Base-by-base conservation (phyloP, 768 basidiomycete genomes). In the Xanthoconium stramineum region DNA sequence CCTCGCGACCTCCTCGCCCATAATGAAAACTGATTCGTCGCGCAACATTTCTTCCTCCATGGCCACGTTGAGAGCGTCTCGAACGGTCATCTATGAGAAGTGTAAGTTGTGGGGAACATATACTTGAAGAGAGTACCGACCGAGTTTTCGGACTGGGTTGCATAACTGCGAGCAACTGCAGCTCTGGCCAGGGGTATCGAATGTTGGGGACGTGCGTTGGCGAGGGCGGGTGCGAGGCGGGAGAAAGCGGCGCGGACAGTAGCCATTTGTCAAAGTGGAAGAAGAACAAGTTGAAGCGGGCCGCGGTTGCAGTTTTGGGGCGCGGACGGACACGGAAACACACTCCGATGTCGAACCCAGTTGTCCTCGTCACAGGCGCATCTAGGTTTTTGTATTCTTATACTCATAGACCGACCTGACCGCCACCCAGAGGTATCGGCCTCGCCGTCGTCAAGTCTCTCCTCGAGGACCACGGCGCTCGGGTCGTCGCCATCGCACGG, bases 21-120 rank as follows among this genome's bases (percentile, higher is more conserved):
- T 74, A 66, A 99, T 76, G 75, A 96, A 99, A 40, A 99, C 97
- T 36, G 78, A 88, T 72, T 95, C 91, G 74, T 99, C 97, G 44
- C 93, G 86, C 65, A 87, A 72, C 97, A 99, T 98, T 78, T 99
- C 97, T 77, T 99, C 97, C 78, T 98, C 97, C 91, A 99, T 94
- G 30, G 97, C 97, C 53, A 86, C 76, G 75, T 98, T 98, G 61
- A 99, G 87, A 43, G 97, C 97, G 53, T 99, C 97, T 69, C 97
- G 92, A 59, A 97, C 96, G 53, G 94, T 98, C 95, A 96, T 93
- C 93, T 94, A 61, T 33, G 53, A 38, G 29, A 20, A 32, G 47
- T 36, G 49, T 59, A 50, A 62, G 60, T 33, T 48, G 57, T 60
- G 57, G 47, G 56, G 64, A 61, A 59, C 62, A 50, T 55, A 57